Evolutionary conservation across 2,329 filamentous ascomycete species (phyloP), one percentile per base, ranked within the genome.

Genomic region (Pseudopithomyces chartarum): DNA sequence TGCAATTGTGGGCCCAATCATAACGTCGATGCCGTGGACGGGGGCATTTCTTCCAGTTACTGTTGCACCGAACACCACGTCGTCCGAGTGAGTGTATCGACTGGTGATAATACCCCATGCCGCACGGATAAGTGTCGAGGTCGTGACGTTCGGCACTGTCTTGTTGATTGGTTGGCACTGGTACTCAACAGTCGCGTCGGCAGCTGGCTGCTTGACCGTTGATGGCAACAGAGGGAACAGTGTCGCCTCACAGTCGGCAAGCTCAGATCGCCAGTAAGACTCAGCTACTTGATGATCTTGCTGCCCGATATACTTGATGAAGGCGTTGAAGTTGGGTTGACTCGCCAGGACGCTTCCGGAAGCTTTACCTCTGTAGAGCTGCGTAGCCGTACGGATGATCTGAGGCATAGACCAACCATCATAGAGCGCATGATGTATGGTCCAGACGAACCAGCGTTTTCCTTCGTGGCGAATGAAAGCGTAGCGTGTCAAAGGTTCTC

Each of bases 321-420:
- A 29, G 11, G 15, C 15, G 43, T n/a, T 45, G 20, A 22, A 26
- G 20, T 15, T 15, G 26, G 26, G 20, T 8, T 29, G 26, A 8
- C 26, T 29, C 26, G 26, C 61, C 44, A 76, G 59, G 5, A 75
- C 72, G 61, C 64, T 58, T 29, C 8, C 26, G 5, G 26, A 29
- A 29, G 26, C 26, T 5, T 4, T 29, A 29, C 26, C 26, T 5
- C 26, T 4, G 26, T 29, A 29, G 5, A 29, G 4, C 26, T 29
- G 26, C 26, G 26, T 29, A 8, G 8, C 26, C 8, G 26, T 29
- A 8, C 26, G 26, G 26, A 29, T 29, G 43, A 7, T 15, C 19
- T n/a, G 15, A 45, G 13, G 43, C 26, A 10, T 19, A 10, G 20
- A 23, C 57, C 52, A 62, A 13, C 62, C 66, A 44, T 68, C 65